A percentile compares a stretch with the other conserved stretches of the same genome.
These are phyloP conservation scores for Xylariaceae sp. DNA, from an alignment of 2,329 filamentous ascomycete genomes.

Conservation along the genomic window DNA sequence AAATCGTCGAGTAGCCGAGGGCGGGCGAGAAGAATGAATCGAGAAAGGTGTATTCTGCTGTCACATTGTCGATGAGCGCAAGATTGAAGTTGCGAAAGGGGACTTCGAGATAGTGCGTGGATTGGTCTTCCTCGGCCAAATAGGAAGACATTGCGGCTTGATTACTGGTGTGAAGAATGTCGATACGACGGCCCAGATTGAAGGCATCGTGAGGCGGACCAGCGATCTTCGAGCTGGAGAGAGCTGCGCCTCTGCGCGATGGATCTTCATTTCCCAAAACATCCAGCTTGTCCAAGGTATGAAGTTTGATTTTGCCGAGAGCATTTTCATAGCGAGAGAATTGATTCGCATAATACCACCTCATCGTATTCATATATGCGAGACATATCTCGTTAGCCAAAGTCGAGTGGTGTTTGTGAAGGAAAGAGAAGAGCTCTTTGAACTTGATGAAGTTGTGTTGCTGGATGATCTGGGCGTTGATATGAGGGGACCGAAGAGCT, in stretches of 20 bases:
- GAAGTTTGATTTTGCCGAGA: slow-evolving; percentile 77
- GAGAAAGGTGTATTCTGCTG: slow-evolving; percentile 90
- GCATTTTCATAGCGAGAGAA: slow-evolving; percentile 84
- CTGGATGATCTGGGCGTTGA: slow-evolving; percentile 95
- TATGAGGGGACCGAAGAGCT: slow-evolving; percentile 85
- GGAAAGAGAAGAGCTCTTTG: slow-evolving; percentile 81
- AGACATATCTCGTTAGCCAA: slow-evolving; percentile 85
- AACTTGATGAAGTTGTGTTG: slow-evolving; percentile 85
- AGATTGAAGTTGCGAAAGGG: slow-evolving; percentile 94
- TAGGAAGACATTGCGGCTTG: slow-evolving; percentile 79
- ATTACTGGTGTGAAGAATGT: slow-evolving; percentile 69
- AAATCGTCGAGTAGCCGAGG: slow-evolving; percentile 69
- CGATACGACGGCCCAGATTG: slow-evolving; percentile 78
- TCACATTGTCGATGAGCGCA: slow-evolving; percentile 87
- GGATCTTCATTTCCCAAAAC: slow-evolving; percentile 74
- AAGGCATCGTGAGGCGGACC: slow-evolving; percentile 77
- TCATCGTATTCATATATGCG: slow-evolving; percentile 97
- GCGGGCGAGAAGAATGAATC: slow-evolving; percentile 81
- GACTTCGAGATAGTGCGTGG: slow-evolving; percentile 79
- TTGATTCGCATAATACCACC: slow-evolving; percentile 93
- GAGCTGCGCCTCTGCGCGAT: slow-evolving; percentile 56
- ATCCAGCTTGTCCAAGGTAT: slow-evolving; percentile 76
- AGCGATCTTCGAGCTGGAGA: slow-evolving; percentile 46
- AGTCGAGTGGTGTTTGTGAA: slow-evolving; percentile 74
- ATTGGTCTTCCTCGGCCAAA: slow-evolving; percentile 82